Evolutionary conservation across 2,329 filamentous ascomycete genomes (phyloP), one percentile per base, ranked within the genome.

Genomic region (Aspergillus tubingensis): DNA sequence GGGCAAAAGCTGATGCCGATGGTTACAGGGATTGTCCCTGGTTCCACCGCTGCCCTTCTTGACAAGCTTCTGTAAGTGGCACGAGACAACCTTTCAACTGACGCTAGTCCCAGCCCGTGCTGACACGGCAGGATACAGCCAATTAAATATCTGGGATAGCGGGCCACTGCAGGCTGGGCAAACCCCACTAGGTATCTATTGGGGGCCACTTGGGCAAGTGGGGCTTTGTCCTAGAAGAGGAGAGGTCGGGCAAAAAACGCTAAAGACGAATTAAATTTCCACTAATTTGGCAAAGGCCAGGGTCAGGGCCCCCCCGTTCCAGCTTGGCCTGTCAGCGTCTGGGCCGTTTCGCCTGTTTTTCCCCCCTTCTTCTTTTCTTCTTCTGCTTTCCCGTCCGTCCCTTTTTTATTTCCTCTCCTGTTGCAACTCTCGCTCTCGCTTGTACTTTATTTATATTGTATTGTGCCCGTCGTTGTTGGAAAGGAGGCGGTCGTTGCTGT

Each of bases 61-160:
- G 58, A 67, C 59, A 67, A 67, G 65, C 65, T 65, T 65, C 65
- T 44, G 51, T 48, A 27, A 54, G 57, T 65, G 47, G 63, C 65
- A 67, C 65, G 65, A 67, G 65, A 65, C 62, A 63, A 52, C 48
- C 62, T 36, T 65, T 66, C 64, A 57, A 51, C 65, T 36, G 21
- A 43, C 30, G 21, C 64, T 62, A 65, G 43, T 57, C 57, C 61
- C 53, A 57, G 61, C 58, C 63, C 63, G 62, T 61, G 65, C 59
- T 60, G 60, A 62, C 62, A 63, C 62, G 62, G 64, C 59, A 59
- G 54, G 44, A 10, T 3, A 8, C 2, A 7, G 8, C 62, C 62
- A 62, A 65, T 63, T 1, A 44, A 5, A 11, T 13, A 23, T 3
- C 0, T 1, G 5, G 3, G 6, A 15, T 27, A 43, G 51, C 25